Percentiles rank a stretch among this genome's conserved stretches.
These are phyloP conservation scores for Capsella bursapastoris DNA, from an alignment of 345 rosid species.

Conservation along the genomic window DNA sequence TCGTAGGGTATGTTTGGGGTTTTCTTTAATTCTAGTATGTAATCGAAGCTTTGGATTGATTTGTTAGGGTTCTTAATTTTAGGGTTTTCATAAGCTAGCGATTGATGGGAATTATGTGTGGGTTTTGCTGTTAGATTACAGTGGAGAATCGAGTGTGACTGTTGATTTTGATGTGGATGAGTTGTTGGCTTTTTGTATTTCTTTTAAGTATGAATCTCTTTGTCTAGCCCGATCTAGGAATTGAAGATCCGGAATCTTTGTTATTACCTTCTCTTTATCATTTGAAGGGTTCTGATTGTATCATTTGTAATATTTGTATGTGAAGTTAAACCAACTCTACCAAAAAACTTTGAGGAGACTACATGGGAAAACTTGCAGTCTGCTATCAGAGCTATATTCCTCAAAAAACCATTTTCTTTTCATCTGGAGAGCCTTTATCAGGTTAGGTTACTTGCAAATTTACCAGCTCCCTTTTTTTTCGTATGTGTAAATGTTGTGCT, in stretches of 20 bases:
- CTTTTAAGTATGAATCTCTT: not conserved
- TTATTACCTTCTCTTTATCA: not conserved
- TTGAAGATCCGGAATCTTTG: slow-evolving; percentile 15
- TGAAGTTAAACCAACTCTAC: slow-evolving; percentile 87
- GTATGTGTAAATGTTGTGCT: slow-evolving; percentile 23
- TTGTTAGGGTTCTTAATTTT: slow-evolving; percentile 30
- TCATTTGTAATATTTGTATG: slow-evolving; percentile 25
- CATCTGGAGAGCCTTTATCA: slow-evolving; percentile 89
- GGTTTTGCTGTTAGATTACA: not conserved
- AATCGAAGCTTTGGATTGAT: slow-evolving; percentile 26
- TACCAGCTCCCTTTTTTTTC: slow-evolving; percentile 2
- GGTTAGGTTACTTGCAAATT: slow-evolving; percentile 45
- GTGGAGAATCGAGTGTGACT: not conserved
- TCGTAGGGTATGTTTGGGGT: not conserved
- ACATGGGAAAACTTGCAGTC: slow-evolving; percentile 92
- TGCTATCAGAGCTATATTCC: slow-evolving; percentile 93
- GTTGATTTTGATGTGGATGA: slow-evolving; percentile 10
- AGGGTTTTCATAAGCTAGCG: slow-evolving; percentile 30
- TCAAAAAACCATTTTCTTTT: slow-evolving; percentile 70
- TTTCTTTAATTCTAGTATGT: not conserved
- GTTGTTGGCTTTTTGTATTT: slow-evolving; percentile 14
- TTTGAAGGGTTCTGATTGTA: slow-evolving; percentile 7
- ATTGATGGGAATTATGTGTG: slow-evolving; percentile 16
- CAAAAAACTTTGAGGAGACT: slow-evolving; percentile 82
- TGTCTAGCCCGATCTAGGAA: slow-evolving; percentile 1